Conservation (phyloP, 768 basidiomycete species). For the Rhizopogon vinicolor region DNA sequence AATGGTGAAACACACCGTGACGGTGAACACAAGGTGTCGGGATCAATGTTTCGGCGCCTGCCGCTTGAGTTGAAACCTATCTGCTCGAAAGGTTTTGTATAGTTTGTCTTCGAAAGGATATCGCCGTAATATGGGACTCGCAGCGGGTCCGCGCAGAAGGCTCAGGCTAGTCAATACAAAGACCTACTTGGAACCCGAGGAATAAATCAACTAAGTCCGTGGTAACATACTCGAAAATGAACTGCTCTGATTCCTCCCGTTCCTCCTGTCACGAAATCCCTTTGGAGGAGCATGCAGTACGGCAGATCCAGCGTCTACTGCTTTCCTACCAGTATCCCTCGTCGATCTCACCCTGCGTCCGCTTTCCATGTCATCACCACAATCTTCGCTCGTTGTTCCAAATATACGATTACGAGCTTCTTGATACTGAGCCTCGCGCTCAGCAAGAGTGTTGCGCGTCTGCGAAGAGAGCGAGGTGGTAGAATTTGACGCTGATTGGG, state of each 20-base stretch:
- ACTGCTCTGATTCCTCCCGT: constrained; percentile 10
- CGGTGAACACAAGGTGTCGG: no score
- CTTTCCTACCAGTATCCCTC: background rate
- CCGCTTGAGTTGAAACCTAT: no score
- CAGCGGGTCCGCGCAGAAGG: no score
- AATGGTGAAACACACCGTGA: no score
- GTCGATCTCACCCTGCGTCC: background rate
- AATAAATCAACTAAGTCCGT: background rate
- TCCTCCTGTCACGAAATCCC: constrained; percentile 24
- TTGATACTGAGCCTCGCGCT: constrained; percentile 70
- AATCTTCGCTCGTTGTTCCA: constrained; percentile 28
- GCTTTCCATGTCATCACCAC: background rate
- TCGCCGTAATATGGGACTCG: no score
- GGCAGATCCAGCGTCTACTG: background rate
- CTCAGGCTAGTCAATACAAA: no score
- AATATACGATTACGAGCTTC: constrained; percentile 75
- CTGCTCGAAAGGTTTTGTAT: no score
- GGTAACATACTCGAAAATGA: background rate
- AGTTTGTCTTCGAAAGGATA: no score
- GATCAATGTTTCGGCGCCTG: no score
- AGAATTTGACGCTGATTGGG: constrained; percentile 13
- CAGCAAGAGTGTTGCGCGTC: constrained; percentile 38
- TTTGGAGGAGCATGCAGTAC: constrained; percentile 26
- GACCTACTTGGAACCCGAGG: no score
- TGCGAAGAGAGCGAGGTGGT: constrained; percentile 10